Base-by-base conservation (phyloP, 768 basidiomycete species). In the Leucogyrophana mollusca region DNA sequence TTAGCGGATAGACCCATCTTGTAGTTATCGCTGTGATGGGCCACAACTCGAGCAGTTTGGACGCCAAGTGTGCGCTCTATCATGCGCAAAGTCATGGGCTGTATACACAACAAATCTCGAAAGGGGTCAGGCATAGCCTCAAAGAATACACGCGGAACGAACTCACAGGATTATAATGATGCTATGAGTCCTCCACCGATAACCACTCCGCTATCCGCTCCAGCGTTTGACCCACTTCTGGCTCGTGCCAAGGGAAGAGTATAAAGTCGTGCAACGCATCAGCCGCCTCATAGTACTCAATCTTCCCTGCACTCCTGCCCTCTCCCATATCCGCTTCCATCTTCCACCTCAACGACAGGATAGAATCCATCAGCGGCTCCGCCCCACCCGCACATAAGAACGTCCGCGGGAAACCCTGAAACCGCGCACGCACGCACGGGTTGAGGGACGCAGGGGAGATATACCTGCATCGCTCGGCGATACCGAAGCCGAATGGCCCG, bases 361-460 rank as follows among this genome's bases (percentile, higher is more conserved):
- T 80, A 32, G 74, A 72, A 58, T 85, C 83, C 32, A 74, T 58
- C n/a, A 82, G 51, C 0, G 78, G 56, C 55, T 87, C 85, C 0
- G 75, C 77, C 3, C 77, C 80, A 4, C 83, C 85, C 2, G 73
- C 73, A 17, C 75, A 70, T 25, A 87, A 73, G 58, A 82, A 79
- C 0, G 83, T 84, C 41, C 74, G 66, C 3, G 83, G 84, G 57
- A 81, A 86, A 6, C 72, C 74, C 34, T 67, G 66, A 60, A 85
- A 87, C 40, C 66, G 55, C 7, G 74, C 65, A 2, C 54, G 27
- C 25, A 74, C 57, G 9, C 57, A 56, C 1, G 73, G 62, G 37
- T 74, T 57, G 18, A 70, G 54, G 4, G 79, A 82, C 11, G 76
- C 77, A 3, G 85, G 83, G 0, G 83, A 85, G 21, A 87, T 68